Conservation (phyloP, 202 grass and related monocot species). For the Dendrocalamus latiflorus region DNA sequence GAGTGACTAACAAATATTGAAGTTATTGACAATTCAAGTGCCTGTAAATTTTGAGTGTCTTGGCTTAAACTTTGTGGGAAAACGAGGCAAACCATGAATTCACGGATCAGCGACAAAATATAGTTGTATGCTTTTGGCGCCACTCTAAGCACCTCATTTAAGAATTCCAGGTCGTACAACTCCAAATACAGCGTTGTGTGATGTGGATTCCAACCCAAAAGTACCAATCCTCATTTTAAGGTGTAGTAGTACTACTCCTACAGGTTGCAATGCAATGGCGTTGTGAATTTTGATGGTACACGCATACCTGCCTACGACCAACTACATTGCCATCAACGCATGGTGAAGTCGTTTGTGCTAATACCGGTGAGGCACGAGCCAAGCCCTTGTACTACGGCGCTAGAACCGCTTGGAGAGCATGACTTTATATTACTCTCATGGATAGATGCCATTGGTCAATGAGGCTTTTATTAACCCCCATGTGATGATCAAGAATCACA, state of each 20-base stretch:
- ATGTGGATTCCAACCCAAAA: background rate
- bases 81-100: background rate
- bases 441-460: background rate
- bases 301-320: background rate
- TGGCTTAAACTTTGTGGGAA: background rate
- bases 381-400: constrained; percentile 22
- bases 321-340: background rate
- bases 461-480: constrained; percentile 14
- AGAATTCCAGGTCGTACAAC: background rate
- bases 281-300: background rate
- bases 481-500: constrained; percentile 24
- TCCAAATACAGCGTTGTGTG: background rate
- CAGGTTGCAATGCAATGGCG: background rate
- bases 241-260: background rate
- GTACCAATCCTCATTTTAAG: background rate
- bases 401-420: background rate
- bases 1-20: background rate
- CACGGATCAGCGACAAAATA: background rate
- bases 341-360: background rate
- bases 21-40: background rate
- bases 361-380: constrained; percentile 1
- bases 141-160: background rate
- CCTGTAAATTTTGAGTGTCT: background rate
- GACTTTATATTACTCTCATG: background rate
- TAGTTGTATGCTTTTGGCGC: background rate